Evolutionary conservation across 305 asterid genomes (phyloP), one percentile per base, ranked within the genome.

Genomic region (Euphrasia arctica): DNA sequence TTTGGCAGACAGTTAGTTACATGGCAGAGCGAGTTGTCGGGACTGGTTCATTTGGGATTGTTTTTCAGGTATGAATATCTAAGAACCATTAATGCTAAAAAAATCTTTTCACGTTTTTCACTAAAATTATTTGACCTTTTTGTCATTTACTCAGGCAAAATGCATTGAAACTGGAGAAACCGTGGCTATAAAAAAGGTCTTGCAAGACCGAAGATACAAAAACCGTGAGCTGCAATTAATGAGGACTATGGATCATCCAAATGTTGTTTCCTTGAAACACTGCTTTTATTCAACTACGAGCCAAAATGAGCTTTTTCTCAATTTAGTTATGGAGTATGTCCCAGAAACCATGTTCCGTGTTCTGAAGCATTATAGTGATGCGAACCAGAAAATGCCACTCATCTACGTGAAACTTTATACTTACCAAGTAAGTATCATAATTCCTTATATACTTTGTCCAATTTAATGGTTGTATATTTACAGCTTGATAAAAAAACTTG

Each of bases 21-120:
- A 51, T 51, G 56, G 56, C 56, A 13, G 56, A 51, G 22, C 56
- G 56, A 8, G 56, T 51, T 51, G 56, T 51, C 54, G 95, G 95
- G 43, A 87, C 82, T 49, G 95, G 95, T 64, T 87, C 95, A 42
- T 87, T 87, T 77, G 95, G 95, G 71, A 86, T 87, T 13, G 95
- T 87, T 52, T 87, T 87, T 75, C 95, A 87, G 86, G 95, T 87
- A 62, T 45, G 58, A 45, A 67, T 49, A 32, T 59, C 9, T 25
- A 7, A 28, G 52, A 47, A 13, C 39, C 18, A 50, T 47, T 5
- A 10, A 15, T 50, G 10, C 28, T 13, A 45, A 7, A 39, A 6
- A 11, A 10, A 64, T 10, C 63, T 64, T 42, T 56, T 47, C 32
- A 0, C 6, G 45, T 39, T 39, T 39, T 39, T 39, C 0, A 8